Base-by-base conservation (phyloP, 1,139 yeast species). In the Diutina neorugosa region DNA sequence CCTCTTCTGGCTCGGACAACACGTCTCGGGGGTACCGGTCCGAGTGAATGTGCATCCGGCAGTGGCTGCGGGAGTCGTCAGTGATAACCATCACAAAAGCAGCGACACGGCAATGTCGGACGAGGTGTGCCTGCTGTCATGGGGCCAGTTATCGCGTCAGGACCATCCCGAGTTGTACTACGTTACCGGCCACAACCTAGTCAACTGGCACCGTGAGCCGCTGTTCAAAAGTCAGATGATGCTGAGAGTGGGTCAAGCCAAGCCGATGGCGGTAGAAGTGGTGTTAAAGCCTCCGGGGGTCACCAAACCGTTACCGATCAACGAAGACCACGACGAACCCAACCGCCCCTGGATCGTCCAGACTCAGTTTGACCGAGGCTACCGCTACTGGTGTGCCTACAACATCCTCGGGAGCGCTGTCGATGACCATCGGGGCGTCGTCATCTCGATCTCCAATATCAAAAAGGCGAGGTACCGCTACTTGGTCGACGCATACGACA, bases 371-470 rank as follows among this genome's bases (percentile, higher is more conserved):
- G 12, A 12, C 4, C 43, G 4, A n/a, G n/a, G 12, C 6, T 46
- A 25, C 27, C 41, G 41, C 14, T 46, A 16, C 12, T 46, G 50
- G 50, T 46, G 50, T 46, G 21, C 41, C 40, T 46, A 46, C 19
- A 9, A 27, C 21, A 5, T 46, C 2, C 18, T 46, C 11, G 50
- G 50, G 9, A 4, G 11, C 8, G 41, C 37, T 4, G 23, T 9
- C 7, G 40, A 16, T 6, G 40, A 27, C 23, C 14, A 8, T 14
- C 37, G 40, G n/a, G 50, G 50, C 14, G 25, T 46, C 21, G 21
- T 25, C 14, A 27, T 46, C 9, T n/a, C 25, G 6, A 46, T 27
- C 9, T 23, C 50, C 41, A 6, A 8, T 12, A n/a, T 46, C 9
- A 27, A 27, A n/a, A 5, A 16, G 16, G 40, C 50, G 12, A 18